A percentile compares a stretch with the other conserved stretches of the same genome.
Evolutionary conservation across 768 basidiomycete genomes (phyloP).

Genomic region (Suillus ampliporus): DNA sequence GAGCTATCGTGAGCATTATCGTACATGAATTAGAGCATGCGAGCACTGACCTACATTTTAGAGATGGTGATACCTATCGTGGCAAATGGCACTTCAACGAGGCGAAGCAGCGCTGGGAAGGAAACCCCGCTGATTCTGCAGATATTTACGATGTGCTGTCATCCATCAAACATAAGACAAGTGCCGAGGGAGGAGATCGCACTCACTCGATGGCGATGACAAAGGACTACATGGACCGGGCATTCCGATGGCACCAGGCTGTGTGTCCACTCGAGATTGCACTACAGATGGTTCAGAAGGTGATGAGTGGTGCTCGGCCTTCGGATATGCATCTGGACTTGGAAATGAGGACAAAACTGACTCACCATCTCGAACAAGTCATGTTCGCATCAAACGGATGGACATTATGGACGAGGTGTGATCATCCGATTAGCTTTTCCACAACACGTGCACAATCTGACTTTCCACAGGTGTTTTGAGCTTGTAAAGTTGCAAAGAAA

Average conservation of each 20-base stretch:
- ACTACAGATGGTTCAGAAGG: neutral
- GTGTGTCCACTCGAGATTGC: neutral
- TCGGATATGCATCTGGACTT: neutral
- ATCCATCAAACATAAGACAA: constrained; percentile 27
- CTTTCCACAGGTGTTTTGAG: constrained; percentile 36
- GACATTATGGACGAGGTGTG: constrained; percentile 8
- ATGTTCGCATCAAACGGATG: neutral
- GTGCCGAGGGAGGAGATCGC: constrained; percentile 24
- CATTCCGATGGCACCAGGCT: neutral
- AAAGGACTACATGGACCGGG: neutral
- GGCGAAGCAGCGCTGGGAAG: constrained; percentile 26
- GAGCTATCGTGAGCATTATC: neutral
- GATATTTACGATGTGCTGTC: constrained; percentile 30
- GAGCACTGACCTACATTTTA: constrained; percentile 8
- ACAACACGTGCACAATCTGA: too few species aligned
- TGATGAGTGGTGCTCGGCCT: neutral
- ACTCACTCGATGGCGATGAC: constrained; percentile 37
- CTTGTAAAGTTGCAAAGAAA: constrained; percentile 27
- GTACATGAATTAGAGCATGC: neutral
- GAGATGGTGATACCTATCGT: constrained; percentile 29
- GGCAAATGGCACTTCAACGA: constrained; percentile 35
- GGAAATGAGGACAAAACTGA: neutral
- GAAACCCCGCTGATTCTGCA: constrained; percentile 35
- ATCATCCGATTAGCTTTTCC: too few species aligned
- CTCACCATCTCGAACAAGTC: neutral